Base-by-base conservation (phyloP, 768 basidiomycete species). In the Neoboletus brunneissimus region DNA sequence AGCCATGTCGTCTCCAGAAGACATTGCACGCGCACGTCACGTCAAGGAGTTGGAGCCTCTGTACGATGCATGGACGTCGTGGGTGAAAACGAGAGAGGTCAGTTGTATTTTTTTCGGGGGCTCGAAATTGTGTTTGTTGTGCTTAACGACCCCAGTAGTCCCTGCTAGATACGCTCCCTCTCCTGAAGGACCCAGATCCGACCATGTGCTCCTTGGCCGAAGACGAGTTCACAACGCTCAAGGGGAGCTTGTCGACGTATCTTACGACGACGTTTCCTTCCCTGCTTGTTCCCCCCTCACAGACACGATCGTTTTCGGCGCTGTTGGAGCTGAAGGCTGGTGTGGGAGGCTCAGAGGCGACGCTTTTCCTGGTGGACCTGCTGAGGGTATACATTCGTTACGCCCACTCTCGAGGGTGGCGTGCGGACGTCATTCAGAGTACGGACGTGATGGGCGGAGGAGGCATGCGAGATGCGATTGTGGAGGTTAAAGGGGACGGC, bases 291-390 rank as follows among this genome's bases (percentile, higher is more conserved):
- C 48, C 91, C 0, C 75, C 84, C 0, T 90, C 90, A 0, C 61
- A 79, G 4, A 92, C 91, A 1, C 74, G 75, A 0, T 70, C 80
- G 3, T 75, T 91, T 16, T 88, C 89, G 11, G 92, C 91, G 3
- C 77, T 98, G 48, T 75, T 99, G 58, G 96, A 98, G 64, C 76
- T 98, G 47, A 96, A 96, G 65, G 84, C 94, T 15, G 38, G 38
- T 10, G 38, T 51, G 15, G 49, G 49, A 13, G 49, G 49, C 9
- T 51, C 49, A 2, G 48, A 49, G 25, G 49, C 49, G 27, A 51
- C 27, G 8, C 49, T 51, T 20, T 98, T 98, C 63, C 77, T 90
- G 2, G 79, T 75, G 1, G 88, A 95, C 50, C 68, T 98, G 29
- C 64, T 91, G 42, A 76, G 87, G 48, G 48, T 49, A 1, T 49